Percentiles rank a stretch among this genome's conserved stretches.
phyloP scores from a whole-genome alignment of 192 early-diverging fungal species.

The Umbelopsis ramanniana region DNA sequence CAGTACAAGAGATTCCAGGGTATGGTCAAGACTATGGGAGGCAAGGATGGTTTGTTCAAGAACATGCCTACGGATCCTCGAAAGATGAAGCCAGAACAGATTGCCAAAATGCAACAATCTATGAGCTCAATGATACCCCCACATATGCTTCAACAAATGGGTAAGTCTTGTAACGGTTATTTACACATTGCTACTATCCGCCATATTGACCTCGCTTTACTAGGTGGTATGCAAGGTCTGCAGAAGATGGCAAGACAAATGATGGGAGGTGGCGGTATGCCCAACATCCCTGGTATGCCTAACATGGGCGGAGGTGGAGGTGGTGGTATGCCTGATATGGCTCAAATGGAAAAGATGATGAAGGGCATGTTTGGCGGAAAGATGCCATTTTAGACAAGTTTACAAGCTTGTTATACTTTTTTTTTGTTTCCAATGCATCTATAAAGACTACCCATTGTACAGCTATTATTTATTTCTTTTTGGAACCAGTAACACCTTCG shows the following conservation, averaged over 20 bases:
- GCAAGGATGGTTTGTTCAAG: conserved; percentile 82
- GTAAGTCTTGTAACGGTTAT: conserved; percentile 34
- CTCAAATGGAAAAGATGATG: conserved; percentile 79
- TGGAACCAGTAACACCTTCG: conserved; percentile 28
- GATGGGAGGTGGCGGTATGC: conserved; percentile 57
- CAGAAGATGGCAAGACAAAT: conserved; percentile 74
- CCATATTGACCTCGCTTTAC: conserved; percentile 27
- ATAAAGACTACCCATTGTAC: not conserved
- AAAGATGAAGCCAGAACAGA: conserved; percentile 61
- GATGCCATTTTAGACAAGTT: conserved; percentile 20
- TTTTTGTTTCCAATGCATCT: conserved; percentile 11
- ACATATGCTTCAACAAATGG: conserved; percentile 84
- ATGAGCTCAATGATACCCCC: conserved; percentile 65
- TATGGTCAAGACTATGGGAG: conserved; percentile 94
- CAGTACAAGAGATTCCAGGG: conserved; percentile 81
- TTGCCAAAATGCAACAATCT: conserved; percentile 69
- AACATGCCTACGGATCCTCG: conserved; percentile 58
- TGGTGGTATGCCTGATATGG: conserved; percentile 63
- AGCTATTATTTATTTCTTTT: conserved; percentile 6
- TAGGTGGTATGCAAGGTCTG: conserved; percentile 59
- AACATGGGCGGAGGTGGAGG: conserved; percentile 41
- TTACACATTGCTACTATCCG: conserved; percentile 32
- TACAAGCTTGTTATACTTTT: conserved; percentile 5
- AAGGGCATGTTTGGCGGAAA: conserved; percentile 56
- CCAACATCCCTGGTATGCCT: conserved; percentile 50